phyloP scores from a whole-genome alignment of 2,329 filamentous ascomycete species.

The Trichoderma guizhouense region DNA sequence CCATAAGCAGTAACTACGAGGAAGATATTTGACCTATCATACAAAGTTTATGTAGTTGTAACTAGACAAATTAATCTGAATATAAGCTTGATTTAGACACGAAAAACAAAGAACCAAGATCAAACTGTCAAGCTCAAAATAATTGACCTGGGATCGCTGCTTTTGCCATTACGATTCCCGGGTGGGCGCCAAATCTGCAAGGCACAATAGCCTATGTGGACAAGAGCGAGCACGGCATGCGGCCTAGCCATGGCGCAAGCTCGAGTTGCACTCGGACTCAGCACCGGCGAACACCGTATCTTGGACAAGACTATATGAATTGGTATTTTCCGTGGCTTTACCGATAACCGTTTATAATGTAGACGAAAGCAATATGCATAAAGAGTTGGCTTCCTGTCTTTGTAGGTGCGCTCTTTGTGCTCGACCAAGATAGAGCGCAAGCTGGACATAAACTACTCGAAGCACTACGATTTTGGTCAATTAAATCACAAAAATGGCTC shows the following conservation, averaged over 20 bases:
- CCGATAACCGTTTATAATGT: background rate
- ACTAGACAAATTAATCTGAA: background rate
- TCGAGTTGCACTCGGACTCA: background rate
- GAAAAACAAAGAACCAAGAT: background rate
- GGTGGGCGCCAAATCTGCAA: background rate
- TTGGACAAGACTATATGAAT: background rate
- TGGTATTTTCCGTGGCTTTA: background rate
- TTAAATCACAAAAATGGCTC: background rate
- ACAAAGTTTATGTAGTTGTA: too few species aligned
- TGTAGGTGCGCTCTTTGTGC: background rate
- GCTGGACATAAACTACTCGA: background rate
- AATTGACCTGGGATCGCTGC: background rate
- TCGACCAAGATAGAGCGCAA: background rate
- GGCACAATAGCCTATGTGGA: background rate
- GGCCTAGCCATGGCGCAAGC: slow-evolving; percentile 7
- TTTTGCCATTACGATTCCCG: background rate
- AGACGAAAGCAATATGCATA: background rate
- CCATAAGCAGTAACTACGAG: background rate
- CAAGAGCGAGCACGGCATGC: slow-evolving; percentile 9
- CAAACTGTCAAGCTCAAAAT: background rate
- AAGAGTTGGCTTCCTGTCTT: background rate
- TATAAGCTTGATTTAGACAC: background rate
- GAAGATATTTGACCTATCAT: background rate
- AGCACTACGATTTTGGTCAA: background rate
- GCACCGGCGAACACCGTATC: background rate